Conservation (phyloP, 2,329 filamentous ascomycete species). For the Colletotrichum gigasporum region DNA sequence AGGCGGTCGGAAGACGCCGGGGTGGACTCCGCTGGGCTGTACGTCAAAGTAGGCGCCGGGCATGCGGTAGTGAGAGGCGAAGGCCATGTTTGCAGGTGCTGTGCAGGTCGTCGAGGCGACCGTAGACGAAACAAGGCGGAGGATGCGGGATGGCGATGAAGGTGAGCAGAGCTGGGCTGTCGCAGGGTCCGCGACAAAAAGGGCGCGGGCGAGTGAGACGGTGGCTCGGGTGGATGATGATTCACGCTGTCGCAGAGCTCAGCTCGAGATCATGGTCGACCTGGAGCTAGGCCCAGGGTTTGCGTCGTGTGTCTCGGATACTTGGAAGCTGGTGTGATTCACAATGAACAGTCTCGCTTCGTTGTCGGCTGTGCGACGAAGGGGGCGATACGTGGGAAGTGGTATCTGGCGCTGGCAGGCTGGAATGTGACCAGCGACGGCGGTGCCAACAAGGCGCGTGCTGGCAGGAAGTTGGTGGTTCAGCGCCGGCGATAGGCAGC, state of each 20-base stretch:
- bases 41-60: slow-evolving; percentile 46
- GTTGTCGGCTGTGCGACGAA: slow-evolving; percentile 1
- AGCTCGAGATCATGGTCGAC: slow-evolving; percentile 22
- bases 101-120: neutral
- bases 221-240: neutral
- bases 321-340: neutral
- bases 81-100: slow-evolving; percentile 41
- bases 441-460: slow-evolving; percentile 4
- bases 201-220: neutral
- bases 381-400: neutral
- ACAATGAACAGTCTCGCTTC: neutral
- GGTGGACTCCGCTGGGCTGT: slow-evolving; percentile 46
- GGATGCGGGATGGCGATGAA: too few relatives aligned
- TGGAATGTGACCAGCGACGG: neutral
- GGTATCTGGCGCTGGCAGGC: neutral
- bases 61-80: slow-evolving; percentile 44
- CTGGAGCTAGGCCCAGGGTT: neutral
- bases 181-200: neutral
- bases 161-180: too few relatives aligned
- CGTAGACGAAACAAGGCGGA: neutral
- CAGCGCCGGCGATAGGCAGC: neutral
- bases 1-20: slow-evolving; percentile 58
- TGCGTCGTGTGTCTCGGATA: slow-evolving; percentile 15
- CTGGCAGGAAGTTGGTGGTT: neutral
- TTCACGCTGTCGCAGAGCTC: slow-evolving; percentile 25